phyloP scores from a whole-genome alignment of 345 rosid genomes.

The Geranium brycei region DNA sequence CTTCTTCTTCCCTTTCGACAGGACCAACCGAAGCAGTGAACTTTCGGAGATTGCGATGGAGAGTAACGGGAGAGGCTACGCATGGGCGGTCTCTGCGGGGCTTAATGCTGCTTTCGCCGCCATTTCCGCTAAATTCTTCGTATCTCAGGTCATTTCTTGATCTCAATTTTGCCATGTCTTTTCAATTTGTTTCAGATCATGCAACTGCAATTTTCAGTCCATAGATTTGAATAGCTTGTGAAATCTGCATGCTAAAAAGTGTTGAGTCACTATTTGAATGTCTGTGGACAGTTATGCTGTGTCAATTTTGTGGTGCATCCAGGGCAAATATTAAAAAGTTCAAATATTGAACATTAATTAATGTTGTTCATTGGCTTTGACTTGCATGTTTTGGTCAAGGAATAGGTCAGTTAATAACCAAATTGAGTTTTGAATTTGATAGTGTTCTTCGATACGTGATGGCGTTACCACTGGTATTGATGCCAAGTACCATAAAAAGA shows the following conservation, averaged over 20 bases:
- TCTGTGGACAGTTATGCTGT: neutral
- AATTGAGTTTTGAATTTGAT: neutral
- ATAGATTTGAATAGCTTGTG: constrained; percentile 1
- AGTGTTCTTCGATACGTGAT: neutral
- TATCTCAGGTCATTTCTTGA: constrained; percentile 25
- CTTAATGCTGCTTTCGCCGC: constrained; percentile 69
- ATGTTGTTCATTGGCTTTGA: neutral
- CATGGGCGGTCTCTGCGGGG: constrained; percentile 63
- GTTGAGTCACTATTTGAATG: too few species aligned
- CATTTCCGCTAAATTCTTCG: constrained; percentile 60
- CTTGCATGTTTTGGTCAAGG: neutral
- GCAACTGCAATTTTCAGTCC: neutral
- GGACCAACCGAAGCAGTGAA: neutral
- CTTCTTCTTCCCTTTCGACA: too few species aligned
- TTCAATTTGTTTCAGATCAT: too few species aligned
- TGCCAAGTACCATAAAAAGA: too few species aligned
- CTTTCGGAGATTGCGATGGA: constrained; percentile 11
- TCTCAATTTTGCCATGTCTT: neutral
- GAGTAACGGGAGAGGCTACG: constrained; percentile 36
- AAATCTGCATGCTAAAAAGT: neutral
- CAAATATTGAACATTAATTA: neutral
- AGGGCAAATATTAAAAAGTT: neutral
- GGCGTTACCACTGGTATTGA: too few species aligned
- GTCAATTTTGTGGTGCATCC: neutral
- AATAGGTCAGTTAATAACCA: too few species aligned